Evolutionary conservation across 129 eudicot species (phyloP).

Genomic region (Chrysanthemum seticuspe): DNA sequence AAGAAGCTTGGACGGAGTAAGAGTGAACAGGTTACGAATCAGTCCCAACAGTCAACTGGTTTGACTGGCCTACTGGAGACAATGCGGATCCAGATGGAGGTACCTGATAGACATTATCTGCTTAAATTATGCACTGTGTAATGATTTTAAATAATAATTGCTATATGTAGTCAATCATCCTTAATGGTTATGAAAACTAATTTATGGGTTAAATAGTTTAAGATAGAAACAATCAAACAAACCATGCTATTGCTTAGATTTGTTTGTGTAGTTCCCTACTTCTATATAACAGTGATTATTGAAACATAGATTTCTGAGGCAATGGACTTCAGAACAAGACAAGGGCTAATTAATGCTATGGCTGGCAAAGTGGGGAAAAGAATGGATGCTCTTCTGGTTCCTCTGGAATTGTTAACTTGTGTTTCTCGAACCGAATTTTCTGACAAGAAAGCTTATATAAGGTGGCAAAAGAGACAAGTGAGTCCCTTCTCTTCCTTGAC

Average conservation of each 20-base stretch:
- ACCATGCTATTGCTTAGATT: no score
- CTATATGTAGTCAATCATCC: no score
- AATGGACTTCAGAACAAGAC: conserved; percentile 94
- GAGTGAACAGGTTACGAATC: conserved; percentile 52
- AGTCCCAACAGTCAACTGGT: conserved; percentile 77
- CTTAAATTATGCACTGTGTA: conserved; percentile 5
- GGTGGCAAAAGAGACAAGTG: conserved; percentile 99
- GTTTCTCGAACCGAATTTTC: conserved; percentile 93
- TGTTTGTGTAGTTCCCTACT: no score
- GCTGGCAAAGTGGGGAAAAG: conserved; percentile 92
- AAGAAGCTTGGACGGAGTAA: conserved; percentile 95
- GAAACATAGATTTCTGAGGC: conserved; percentile 83
- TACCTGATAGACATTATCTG: conserved; percentile 24
- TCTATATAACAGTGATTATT: conserved; percentile 7
- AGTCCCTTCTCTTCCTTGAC: conserved; percentile 36
- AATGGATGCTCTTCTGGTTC: conserved; percentile 93
- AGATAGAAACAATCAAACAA: no score
- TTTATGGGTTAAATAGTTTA: no score
- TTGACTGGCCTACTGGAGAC: conserved; percentile 90
- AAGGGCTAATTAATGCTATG: conserved; percentile 89
- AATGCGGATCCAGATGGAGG: conserved; percentile 99
- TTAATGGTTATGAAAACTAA: no score
- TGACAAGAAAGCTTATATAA: conserved; percentile 93
- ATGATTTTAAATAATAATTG: background rate
- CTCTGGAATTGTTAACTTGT: conserved; percentile 85